Evolutionary conservation across 371 early-diverging fungal genomes (phyloP).

Genomic region (Mucor mucedo): DNA sequence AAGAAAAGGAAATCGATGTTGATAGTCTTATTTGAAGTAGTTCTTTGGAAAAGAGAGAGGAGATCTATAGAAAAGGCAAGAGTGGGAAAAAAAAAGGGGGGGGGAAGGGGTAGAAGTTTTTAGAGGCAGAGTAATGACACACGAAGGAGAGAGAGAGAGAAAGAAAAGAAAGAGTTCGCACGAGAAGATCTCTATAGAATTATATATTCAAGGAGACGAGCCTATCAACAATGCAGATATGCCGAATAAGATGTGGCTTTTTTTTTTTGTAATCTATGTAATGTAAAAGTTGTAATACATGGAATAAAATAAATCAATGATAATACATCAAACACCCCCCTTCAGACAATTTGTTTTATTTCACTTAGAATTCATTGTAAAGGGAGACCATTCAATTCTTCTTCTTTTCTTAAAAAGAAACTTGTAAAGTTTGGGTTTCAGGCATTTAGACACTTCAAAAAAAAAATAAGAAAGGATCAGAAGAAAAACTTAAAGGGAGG

Average conservation of each 20-base stretch:
- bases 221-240: conserved; percentile 6
- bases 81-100: not conserved
- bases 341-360: no score
- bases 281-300: not conserved
- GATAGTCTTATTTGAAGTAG: not conserved
- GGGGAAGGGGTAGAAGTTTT: not conserved
- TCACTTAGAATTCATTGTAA: no score
- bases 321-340: no score
- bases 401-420: no score
- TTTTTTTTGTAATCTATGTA: not conserved
- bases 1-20: no score
- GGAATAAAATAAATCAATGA: no score
- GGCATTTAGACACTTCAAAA: not conserved
- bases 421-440: not conserved
- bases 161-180: not conserved
- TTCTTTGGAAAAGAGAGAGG: not conserved
- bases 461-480: not conserved
- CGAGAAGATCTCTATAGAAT: not conserved
- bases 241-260: conserved; percentile 3
- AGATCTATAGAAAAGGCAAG: not conserved
- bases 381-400: no score
- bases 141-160: not conserved
- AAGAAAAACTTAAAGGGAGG: not conserved
- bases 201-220: conserved; percentile 5
- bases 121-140: not conserved